phyloP scores from a whole-genome alignment of 164 flowering plant species.

The Piper longum region DNA sequence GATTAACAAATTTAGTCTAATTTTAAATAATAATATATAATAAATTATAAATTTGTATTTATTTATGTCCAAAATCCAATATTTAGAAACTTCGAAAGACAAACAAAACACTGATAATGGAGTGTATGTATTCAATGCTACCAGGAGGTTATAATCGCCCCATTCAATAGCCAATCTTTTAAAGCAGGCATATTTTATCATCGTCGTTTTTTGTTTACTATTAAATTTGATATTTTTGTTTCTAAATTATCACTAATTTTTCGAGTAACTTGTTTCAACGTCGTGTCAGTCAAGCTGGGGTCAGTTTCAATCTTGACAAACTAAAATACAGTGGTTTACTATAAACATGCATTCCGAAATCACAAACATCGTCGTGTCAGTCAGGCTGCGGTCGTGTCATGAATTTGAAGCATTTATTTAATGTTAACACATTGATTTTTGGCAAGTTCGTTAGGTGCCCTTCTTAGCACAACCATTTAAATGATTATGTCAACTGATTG shows the following conservation, averaged over 20 bases:
- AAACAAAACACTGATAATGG: conserved; percentile 36
- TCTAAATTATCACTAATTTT: not conserved
- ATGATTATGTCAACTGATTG: not conserved
- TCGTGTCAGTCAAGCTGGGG: too few relatives aligned
- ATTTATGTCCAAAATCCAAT: too few relatives aligned
- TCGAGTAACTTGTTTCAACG: not conserved
- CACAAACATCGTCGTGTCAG: not conserved
- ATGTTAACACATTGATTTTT: not conserved
- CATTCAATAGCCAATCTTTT: too few relatives aligned
- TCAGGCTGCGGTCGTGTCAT: not conserved
- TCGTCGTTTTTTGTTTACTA: too few relatives aligned
- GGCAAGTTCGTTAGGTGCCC: not conserved
- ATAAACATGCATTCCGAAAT: too few relatives aligned
- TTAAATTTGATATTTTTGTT: not conserved
- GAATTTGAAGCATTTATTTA: not conserved
- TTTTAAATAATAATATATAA: too few relatives aligned
- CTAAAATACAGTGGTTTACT: not conserved
- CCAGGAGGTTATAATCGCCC: too few relatives aligned
- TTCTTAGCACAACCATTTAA: not conserved
- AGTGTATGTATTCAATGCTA: too few relatives aligned
- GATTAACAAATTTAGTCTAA: too few relatives aligned
- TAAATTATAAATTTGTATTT: too few relatives aligned
- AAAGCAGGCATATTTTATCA: too few relatives aligned
- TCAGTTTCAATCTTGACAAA: not conserved
- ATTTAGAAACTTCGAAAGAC: conserved; percentile 45